phyloP scores from a whole-genome alignment of 192 early-diverging fungal species.

The Chytriomyces sp. region DNA sequence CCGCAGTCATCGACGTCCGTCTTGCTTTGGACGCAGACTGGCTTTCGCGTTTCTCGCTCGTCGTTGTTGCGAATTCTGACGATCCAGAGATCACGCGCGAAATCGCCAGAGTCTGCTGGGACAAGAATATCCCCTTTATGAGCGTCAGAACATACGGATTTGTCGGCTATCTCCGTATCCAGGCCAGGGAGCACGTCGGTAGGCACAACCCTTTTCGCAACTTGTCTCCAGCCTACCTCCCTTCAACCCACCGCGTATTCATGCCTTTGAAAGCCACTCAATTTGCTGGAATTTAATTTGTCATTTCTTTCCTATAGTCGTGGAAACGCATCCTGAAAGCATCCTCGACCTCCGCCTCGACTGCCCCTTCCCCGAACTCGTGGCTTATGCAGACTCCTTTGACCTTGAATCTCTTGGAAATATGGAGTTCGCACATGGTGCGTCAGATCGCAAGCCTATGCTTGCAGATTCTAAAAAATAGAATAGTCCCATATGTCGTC shows the following conservation, averaged over 20 bases:
- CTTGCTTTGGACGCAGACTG: slow-evolving; percentile 31
- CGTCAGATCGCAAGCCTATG: not conserved
- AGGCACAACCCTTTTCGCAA: no score
- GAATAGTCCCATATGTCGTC: slow-evolving; percentile 75
- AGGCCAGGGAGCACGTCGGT: slow-evolving; percentile 79
- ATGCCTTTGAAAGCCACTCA: slow-evolving; percentile 1
- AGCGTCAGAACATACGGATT: slow-evolving; percentile 75
- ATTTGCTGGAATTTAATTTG: slow-evolving; percentile 1
- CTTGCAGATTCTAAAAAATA: not conserved
- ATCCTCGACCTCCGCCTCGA: slow-evolving; percentile 80
- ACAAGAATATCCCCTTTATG: slow-evolving; percentile 67
- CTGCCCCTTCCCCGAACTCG: slow-evolving; percentile 76
- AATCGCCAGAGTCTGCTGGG: slow-evolving; percentile 68
- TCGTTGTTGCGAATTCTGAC: slow-evolving; percentile 71
- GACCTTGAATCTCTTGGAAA: slow-evolving; percentile 68
- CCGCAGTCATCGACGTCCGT: slow-evolving; percentile 55
- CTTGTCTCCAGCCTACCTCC: slow-evolving; percentile 15
- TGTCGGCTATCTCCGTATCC: slow-evolving; percentile 71
- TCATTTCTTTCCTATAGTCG: slow-evolving; percentile 56
- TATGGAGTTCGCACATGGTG: slow-evolving; percentile 68
- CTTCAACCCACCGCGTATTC: not conserved
- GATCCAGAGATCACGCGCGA: slow-evolving; percentile 56
- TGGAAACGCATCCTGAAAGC: slow-evolving; percentile 84
- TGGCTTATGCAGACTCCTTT: slow-evolving; percentile 61
- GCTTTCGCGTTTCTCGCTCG: slow-evolving; percentile 68